These are phyloP conservation scores for Venturia asperata DNA, from an alignment of 2,329 filamentous ascomycete species.

Conservation along the genomic window DNA sequence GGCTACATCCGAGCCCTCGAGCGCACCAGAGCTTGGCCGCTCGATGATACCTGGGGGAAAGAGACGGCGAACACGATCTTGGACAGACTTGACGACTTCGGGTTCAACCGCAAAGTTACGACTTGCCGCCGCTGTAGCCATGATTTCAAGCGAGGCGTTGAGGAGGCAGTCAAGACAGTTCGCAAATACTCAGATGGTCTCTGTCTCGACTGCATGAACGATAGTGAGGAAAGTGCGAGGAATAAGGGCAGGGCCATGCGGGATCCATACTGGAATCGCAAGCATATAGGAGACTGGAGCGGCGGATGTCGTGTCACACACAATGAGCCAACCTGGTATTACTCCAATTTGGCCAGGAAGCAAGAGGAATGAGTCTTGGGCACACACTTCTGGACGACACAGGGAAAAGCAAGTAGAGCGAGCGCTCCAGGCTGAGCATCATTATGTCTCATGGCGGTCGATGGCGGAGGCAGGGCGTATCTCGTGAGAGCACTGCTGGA, in stretches of 20 bases:
- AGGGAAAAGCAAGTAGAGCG: too few species aligned
- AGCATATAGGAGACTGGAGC: not conserved
- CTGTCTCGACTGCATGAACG: constrained; percentile 1
- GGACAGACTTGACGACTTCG: not conserved
- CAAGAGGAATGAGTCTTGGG: not conserved
- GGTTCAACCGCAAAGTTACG: not conserved
- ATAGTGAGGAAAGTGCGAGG: not conserved
- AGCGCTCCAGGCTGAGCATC: too few species aligned
- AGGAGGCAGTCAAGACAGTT: not conserved
- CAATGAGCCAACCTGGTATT: not conserved
- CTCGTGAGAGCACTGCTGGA: too few species aligned
- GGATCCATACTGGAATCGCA: not conserved
- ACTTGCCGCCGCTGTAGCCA: not conserved
- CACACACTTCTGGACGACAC: too few species aligned
- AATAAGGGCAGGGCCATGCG: not conserved
- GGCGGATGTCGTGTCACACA: not conserved
- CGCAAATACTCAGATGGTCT: not conserved
- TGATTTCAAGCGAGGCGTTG: not conserved
- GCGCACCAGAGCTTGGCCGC: not conserved
- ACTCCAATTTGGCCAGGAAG: not conserved
- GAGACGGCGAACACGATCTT: not conserved
- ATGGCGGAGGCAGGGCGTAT: too few species aligned
- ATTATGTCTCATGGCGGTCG: too few species aligned
- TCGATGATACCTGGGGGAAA: not conserved
- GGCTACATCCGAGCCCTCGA: not conserved